Conservation (phyloP, 2,329 filamentous ascomycete species). For the Trichoderma oligosporum region DNA sequence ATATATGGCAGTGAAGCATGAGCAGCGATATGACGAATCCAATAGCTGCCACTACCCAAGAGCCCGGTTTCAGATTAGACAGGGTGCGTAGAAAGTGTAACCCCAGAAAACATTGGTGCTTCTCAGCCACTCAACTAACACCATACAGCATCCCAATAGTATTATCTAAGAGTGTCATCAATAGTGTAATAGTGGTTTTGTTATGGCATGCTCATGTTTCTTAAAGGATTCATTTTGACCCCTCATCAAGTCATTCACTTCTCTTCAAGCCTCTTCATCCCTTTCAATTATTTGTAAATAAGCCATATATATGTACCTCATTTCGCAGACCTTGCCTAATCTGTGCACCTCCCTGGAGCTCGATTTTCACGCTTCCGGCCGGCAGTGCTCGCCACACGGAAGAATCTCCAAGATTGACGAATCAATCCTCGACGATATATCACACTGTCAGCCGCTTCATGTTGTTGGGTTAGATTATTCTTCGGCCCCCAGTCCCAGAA, state of each 20-base stretch:
- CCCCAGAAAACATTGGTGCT: background rate
- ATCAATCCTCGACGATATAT: background rate
- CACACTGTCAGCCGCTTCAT: background rate
- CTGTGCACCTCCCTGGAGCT: background rate
- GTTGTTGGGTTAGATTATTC: background rate
- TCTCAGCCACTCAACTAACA: background rate
- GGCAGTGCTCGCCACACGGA: slow-evolving; percentile 4
- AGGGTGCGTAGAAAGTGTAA: background rate
- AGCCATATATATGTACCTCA: background rate
- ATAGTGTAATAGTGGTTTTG: background rate
- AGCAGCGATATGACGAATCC: background rate
- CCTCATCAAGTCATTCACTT: too few relatives aligned
- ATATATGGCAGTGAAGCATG: background rate
- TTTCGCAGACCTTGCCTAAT: background rate
- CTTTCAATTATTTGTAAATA: background rate
- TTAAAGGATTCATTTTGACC: background rate
- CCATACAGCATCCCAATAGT: background rate
- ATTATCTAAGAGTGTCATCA: background rate
- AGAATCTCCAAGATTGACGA: background rate
- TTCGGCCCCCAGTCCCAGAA: background rate
- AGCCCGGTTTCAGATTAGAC: background rate
- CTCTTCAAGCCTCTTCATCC: background rate
- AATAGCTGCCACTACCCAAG: background rate
- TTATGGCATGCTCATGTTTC: background rate
- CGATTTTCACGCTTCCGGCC: background rate